Conservation (phyloP, 345 rosid species). For the Mallotus nudiflorus region DNA sequence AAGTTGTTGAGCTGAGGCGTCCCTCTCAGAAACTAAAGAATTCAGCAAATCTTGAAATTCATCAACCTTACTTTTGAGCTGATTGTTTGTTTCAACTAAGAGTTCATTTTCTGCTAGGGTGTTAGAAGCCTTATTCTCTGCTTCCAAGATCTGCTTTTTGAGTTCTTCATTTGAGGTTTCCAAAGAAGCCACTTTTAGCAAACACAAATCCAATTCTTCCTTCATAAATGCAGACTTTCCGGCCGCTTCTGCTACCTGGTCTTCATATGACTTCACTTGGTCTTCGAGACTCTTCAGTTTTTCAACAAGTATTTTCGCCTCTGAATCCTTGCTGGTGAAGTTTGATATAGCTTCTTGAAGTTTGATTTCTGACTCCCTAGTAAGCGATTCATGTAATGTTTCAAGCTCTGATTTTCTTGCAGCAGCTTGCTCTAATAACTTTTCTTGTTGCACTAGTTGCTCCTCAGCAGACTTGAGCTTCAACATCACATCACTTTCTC, state of each 20-base stretch:
- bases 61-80: slow-evolving; percentile 69
- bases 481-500: slow-evolving; percentile 60
- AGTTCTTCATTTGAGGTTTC: slow-evolving; percentile 67
- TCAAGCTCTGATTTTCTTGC: slow-evolving; percentile 64
- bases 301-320: slow-evolving; percentile 65
- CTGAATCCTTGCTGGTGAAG: slow-evolving; percentile 67
- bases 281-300: slow-evolving; percentile 61
- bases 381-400: slow-evolving; percentile 50
- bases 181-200: slow-evolving; percentile 51
- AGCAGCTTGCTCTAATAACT: slow-evolving; percentile 53
- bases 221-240: slow-evolving; percentile 55
- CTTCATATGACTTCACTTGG: slow-evolving; percentile 56
- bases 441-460: slow-evolving; percentile 57
- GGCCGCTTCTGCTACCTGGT: slow-evolving; percentile 57
- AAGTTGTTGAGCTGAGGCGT: slow-evolving; percentile 50
- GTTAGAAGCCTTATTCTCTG: slow-evolving; percentile 57
- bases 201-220: slow-evolving; percentile 66
- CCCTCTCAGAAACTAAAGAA: slow-evolving; percentile 67
- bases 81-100: slow-evolving; percentile 69
- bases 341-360: slow-evolving; percentile 58
- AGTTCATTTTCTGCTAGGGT: slow-evolving; percentile 64
- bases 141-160: slow-evolving; percentile 51
- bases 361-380: slow-evolving; percentile 64
- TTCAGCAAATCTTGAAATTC: slow-evolving; percentile 71
- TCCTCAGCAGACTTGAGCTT: slow-evolving; percentile 82